A percentile compares a stretch with the other conserved stretches of the same genome.
These are phyloP conservation scores for Geotrichum reessii DNA, from an alignment of 1,139 yeast genomes.

Conservation along the genomic window DNA sequence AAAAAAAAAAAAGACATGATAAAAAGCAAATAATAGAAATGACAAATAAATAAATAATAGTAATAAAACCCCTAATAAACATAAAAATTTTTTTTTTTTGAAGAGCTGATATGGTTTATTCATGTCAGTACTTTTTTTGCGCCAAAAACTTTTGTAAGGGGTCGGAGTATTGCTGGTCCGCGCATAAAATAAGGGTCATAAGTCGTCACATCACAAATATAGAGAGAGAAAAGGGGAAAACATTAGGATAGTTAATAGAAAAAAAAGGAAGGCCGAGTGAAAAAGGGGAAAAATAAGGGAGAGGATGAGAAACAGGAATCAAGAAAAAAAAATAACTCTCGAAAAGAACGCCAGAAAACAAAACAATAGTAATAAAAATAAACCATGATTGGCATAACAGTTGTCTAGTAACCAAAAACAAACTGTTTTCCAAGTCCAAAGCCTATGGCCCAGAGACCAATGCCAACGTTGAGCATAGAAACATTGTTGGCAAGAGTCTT, in stretches of 20 bases:
- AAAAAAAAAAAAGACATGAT: too few relatives aligned
- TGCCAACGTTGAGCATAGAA: not conserved
- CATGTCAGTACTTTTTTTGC: not conserved
- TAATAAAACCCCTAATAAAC: not conserved
- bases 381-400: not conserved
- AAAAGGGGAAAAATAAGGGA: not conserved
- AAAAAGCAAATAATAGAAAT: not conserved
- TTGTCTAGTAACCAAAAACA: not conserved
- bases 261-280: not conserved
- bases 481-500: not conserved
- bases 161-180: not conserved
- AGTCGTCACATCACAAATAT: not conserved
- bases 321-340: not conserved
- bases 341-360: not conserved
- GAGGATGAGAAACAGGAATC: not conserved
- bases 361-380: not conserved
- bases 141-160: not conserved
- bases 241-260: not conserved
- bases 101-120: too few relatives aligned
- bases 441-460: not conserved
- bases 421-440: not conserved
- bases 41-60: not conserved
- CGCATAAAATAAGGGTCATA: not conserved
- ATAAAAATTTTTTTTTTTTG: too few relatives aligned
- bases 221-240: not conserved